Evolutionary conservation across 805 yeast genomes (phyloP).

Genomic region (Kodamaea neixiangensis): DNA sequence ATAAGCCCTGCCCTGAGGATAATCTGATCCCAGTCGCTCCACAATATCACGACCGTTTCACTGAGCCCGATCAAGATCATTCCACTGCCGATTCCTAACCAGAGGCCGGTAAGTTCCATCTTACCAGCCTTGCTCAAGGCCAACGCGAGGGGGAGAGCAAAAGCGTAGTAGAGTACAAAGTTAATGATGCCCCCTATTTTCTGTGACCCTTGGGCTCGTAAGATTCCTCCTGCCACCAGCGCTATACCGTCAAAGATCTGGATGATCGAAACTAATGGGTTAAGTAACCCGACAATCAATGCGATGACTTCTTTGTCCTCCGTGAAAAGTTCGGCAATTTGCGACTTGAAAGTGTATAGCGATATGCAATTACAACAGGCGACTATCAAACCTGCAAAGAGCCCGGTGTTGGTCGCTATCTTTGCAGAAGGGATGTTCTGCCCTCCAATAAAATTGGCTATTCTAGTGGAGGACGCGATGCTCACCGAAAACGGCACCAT

Average conservation of each 20-base stretch:
- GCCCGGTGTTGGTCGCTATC: conserved; percentile 34
- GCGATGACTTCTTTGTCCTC: conserved; percentile 57
- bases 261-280: conserved; percentile 62
- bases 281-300: conserved; percentile 53
- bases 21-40: conserved; percentile 56
- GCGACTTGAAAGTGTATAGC: conserved; percentile 47
- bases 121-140: conserved; percentile 49
- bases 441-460: conserved; percentile 48
- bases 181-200: conserved; percentile 70
- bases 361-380: conserved; percentile 43
- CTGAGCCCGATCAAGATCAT: conserved; percentile 52
- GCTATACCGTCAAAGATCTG: conserved; percentile 73
- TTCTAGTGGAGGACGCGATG: conserved; percentile 46
- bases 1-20: conserved; percentile 24
- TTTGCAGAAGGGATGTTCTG: conserved; percentile 40
- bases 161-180: conserved; percentile 65
- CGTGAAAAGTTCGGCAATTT: conserved; percentile 62
- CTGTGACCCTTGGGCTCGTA: conserved; percentile 78
- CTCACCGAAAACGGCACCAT: conserved; percentile 50
- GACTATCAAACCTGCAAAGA: conserved; percentile 31
- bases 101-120: conserved; percentile 60
- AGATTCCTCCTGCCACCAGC: conserved; percentile 68
- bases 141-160: conserved; percentile 70
- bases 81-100: conserved; percentile 75
- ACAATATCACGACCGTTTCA: conserved; percentile 49